phyloP scores from a whole-genome alignment of 495 filamentous ascomycete genomes.

The Mytilinidion resinicola region DNA sequence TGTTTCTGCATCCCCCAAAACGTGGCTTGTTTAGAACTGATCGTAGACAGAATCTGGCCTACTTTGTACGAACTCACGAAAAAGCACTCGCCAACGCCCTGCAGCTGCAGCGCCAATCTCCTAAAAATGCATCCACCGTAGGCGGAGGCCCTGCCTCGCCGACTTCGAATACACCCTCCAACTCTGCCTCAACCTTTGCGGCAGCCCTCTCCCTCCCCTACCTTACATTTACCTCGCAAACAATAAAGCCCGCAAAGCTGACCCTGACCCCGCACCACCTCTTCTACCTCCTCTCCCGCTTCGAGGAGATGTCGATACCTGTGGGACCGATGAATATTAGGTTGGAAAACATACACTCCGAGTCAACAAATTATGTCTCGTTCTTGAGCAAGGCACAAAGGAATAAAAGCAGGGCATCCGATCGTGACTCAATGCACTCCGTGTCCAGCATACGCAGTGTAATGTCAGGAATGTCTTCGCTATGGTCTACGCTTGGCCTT shows the following conservation, averaged over 20 bases:
- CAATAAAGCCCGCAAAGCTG: constrained; percentile 80
- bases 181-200: constrained; percentile 52
- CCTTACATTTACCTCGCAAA: constrained; percentile 75
- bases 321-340: constrained; percentile 95
- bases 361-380: constrained; percentile 88
- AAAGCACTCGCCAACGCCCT: constrained; percentile 94
- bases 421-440: constrained; percentile 86
- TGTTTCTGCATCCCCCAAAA: not conserved
- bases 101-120: constrained; percentile 65
- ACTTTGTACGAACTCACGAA: constrained; percentile 94
- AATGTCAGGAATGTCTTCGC: constrained; percentile 86
- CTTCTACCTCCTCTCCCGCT: constrained; percentile 89
- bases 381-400: constrained; percentile 77
- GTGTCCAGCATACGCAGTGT: constrained; percentile 95
- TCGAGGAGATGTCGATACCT: constrained; percentile 82
- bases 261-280: constrained; percentile 95
- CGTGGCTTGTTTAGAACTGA: constrained; percentile 13
- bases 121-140: constrained; percentile 52
- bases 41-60: constrained; percentile 73
- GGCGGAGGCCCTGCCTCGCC: constrained; percentile 32
- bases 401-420: constrained; percentile 67
- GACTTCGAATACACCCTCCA: constrained; percentile 44
- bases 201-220: constrained; percentile 79
- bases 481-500: constrained; percentile 85
- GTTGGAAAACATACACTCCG: constrained; percentile 88